Evolutionary conservation across 2,329 filamentous ascomycete species (phyloP).

Genomic region (Sarocladium oryzae): DNA sequence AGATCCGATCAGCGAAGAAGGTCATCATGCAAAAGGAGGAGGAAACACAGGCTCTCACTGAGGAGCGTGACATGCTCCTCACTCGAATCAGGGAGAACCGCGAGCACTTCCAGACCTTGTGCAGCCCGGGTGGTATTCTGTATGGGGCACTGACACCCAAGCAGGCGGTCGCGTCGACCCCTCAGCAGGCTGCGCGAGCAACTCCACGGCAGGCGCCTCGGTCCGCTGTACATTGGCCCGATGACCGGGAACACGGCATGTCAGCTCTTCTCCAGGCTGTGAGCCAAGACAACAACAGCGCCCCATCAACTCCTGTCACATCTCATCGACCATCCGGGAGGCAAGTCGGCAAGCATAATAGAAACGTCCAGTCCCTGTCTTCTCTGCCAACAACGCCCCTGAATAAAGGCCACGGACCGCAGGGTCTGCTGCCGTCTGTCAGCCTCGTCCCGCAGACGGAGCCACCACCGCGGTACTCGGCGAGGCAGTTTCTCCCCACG

Average conservation of each 20-base stretch:
- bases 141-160: constrained; percentile 56
- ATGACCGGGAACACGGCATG: constrained; percentile 57
- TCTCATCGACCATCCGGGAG: constrained; percentile 38
- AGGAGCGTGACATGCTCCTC: constrained; percentile 71
- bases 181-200: constrained; percentile 35
- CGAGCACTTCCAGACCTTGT: constrained; percentile 74
- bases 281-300: constrained; percentile 61
- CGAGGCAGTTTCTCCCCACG: constrained; percentile 31
- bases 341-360: constrained; percentile 57
- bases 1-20: constrained; percentile 68
- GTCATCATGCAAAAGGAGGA: constrained; percentile 73
- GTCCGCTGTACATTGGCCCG: constrained; percentile 34
- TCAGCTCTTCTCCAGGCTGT: constrained; percentile 76
- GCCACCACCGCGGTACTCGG: constrained; percentile 40
- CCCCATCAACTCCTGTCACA: constrained; percentile 61
- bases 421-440: constrained; percentile 53
- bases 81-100: constrained; percentile 84
- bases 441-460: constrained; percentile 57
- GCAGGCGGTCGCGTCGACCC: constrained; percentile 36
- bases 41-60: constrained; percentile 60
- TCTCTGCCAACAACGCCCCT: constrained; percentile 75
- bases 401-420: constrained; percentile 35
- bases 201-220: constrained; percentile 47
- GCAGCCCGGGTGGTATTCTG: constrained; percentile 65
- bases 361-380: constrained; percentile 76